Base-by-base conservation (phyloP, 2,329 filamentous ascomycete species). In the Sporothrix variecibatus region DNA sequence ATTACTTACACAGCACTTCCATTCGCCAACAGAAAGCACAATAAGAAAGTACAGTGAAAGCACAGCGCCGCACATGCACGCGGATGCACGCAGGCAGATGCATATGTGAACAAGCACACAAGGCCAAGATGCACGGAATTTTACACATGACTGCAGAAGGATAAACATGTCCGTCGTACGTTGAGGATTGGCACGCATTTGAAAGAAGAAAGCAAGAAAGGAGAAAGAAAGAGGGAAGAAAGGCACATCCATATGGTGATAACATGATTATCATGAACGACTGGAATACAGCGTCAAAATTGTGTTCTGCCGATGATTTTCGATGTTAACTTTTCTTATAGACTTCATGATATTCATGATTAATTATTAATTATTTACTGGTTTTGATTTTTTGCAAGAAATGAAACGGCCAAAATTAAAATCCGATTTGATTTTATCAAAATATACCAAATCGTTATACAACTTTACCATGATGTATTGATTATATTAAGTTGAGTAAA, bases 41-140 rank as follows among this genome's bases (percentile, higher is more conserved):
- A 20, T 6, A 20, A 9, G 62, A n/a, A 68, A 3, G 31, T 9
- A 23, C 40, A 65, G 8, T 28, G 51, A 23, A 51, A 56, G 23
- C 23, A 53, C n/a, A 23, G 28, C 26, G 34, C 26, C 11, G 65
- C 40, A 68, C 23, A 64, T 46, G 38, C 62, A 46, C n/a, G 62
- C 58, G 58, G 9, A 67, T 23, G 38, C 62, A 67, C 31, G 46
- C 20, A 53, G 67, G 67, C 67, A 69, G 46, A 53, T 26, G 51
- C 51, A 56, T 26, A 12, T 23, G 23, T 26, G 23, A 56, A 9
- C 23, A 23, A 26, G 51, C 51, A 56, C 23, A 23, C 51, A 56
- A 56, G 53, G 46, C 53, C 34, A 46, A 46, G 51, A 43, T 43
- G 65, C 65, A 69, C 49, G 51, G 15, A 40, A 40, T 9, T 28